These are phyloP conservation scores for Microsporum ferrugineum DNA, from an alignment of 2,329 filamentous ascomycete species.

Conservation along the genomic window DNA sequence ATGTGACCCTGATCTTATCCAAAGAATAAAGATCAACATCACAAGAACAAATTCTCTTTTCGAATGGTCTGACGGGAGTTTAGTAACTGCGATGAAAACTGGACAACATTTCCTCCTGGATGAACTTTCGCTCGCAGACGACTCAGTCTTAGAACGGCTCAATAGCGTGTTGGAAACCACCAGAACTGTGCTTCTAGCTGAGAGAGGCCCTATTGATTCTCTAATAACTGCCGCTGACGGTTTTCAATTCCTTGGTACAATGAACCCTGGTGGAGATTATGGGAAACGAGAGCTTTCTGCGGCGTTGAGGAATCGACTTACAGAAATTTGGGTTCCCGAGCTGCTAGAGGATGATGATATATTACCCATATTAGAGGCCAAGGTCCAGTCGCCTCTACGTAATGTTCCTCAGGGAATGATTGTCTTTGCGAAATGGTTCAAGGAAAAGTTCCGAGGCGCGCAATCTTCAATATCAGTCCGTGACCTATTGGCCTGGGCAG, in stretches of 20 bases:
- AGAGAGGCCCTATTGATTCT: slow-evolving; percentile 80
- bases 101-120: slow-evolving; percentile 89
- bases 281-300: slow-evolving; percentile 96
- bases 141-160: slow-evolving; percentile 88
- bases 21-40: slow-evolving; percentile 36
- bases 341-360: slow-evolving; percentile 78
- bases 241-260: slow-evolving; percentile 95
- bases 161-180: slow-evolving; percentile 93
- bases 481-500: slow-evolving; percentile 85
- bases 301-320: slow-evolving; percentile 89
- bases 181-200: slow-evolving; percentile 75
- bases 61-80: slow-evolving; percentile 88
- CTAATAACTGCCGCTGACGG: slow-evolving; percentile 62
- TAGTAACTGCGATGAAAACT: slow-evolving; percentile 85
- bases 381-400: slow-evolving; percentile 49
- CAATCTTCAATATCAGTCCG: slow-evolving; percentile 76
- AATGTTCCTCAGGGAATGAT: slow-evolving; percentile 60
- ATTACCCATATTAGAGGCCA: slow-evolving; percentile 69
- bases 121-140: slow-evolving; percentile 94
- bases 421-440: slow-evolving; percentile 87
- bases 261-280: slow-evolving; percentile 98
- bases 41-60: slow-evolving; percentile 74
- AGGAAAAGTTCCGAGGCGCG: slow-evolving; percentile 61
- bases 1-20: slow-evolving; percentile 40
- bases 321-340: slow-evolving; percentile 94